These are phyloP conservation scores for Cystobasidiopsis lactophilus DNA, from an alignment of 768 basidiomycete species.

Conservation along the genomic window DNA sequence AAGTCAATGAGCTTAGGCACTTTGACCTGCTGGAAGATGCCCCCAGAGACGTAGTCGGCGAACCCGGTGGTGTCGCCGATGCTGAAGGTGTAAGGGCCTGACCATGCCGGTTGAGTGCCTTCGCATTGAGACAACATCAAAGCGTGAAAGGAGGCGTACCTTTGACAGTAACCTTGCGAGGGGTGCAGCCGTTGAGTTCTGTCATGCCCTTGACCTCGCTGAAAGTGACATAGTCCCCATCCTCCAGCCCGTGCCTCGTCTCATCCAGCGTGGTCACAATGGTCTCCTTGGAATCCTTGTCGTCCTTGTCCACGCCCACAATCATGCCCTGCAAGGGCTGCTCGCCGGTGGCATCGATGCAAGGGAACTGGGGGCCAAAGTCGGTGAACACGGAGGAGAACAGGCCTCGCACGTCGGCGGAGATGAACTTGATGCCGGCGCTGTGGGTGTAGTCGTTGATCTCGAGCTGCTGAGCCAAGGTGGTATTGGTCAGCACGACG, in stretches of 20 bases:
- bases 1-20: conserved; percentile 94
- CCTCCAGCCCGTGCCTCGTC: conserved; percentile 91
- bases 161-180: conserved; percentile 75
- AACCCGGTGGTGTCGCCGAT: conserved; percentile 75
- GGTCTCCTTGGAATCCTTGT: conserved; percentile 31
- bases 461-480: conserved; percentile 64
- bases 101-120: background rate
- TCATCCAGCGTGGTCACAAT: conserved; percentile 90
- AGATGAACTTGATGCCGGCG: conserved; percentile 73
- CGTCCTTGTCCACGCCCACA: conserved; percentile 45
- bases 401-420: conserved; percentile 74
- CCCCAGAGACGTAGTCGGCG: conserved; percentile 58
- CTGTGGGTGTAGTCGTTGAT: conserved; percentile 87
- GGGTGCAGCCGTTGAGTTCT: conserved; percentile 72
- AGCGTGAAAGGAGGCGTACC: conserved; percentile 25
- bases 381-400: conserved; percentile 95
- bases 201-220: conserved; percentile 86
- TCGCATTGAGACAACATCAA: background rate
- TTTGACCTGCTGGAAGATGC: conserved; percentile 94
- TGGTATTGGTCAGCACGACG: conserved; percentile 62
- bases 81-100: conserved; percentile 78
- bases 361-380: conserved; percentile 82
- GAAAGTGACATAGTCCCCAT: conserved; percentile 94
- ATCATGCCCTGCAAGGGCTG: conserved; percentile 85
- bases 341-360: conserved; percentile 96